These are phyloP conservation scores for Phalaenopsis equestris DNA, from an alignment of 106 monocot genomes.

Conservation along the genomic window DNA sequence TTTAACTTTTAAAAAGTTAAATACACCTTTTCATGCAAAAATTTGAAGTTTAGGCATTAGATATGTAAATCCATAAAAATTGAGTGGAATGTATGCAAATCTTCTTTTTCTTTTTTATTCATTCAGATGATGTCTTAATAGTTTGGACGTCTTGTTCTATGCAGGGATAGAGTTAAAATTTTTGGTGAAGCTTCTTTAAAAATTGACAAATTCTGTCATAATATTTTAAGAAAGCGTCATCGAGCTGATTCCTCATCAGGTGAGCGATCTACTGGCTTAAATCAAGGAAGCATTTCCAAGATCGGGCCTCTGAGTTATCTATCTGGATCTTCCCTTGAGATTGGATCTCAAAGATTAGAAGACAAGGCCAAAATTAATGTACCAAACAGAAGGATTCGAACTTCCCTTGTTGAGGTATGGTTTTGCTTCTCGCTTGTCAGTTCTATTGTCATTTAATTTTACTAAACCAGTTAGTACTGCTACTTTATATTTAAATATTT, in stretches of 20 bases:
- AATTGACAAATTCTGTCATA: conserved; percentile 30
- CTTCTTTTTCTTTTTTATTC: background rate
- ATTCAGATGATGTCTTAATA: background rate
- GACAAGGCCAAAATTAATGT: conserved; percentile 33
- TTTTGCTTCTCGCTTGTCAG: conserved; percentile 8
- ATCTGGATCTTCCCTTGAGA: conserved; percentile 22
- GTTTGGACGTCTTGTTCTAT: conserved; percentile 5
- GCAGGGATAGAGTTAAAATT: conserved; percentile 38
- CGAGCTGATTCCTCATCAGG: conserved; percentile 31
- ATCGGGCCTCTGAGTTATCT: conserved; percentile 21
- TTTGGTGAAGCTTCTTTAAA: conserved; percentile 34
- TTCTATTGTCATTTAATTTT: background rate
- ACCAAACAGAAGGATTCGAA: conserved; percentile 45
- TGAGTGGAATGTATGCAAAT: no score
- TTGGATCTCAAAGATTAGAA: conserved; percentile 37
- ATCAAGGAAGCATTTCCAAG: conserved; percentile 18
- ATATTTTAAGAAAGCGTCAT: conserved; percentile 33
- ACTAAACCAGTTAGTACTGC: background rate
- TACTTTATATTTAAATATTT: background rate
- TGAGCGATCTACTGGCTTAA: conserved; percentile 24
- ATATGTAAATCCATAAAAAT: no score
- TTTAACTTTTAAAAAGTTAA: no score
- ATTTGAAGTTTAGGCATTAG: no score
- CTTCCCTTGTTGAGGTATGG: conserved; percentile 33
- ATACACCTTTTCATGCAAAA: no score